Evolutionary conservation across 306 rosid species (phyloP), one percentile per base, ranked within the genome.

Genomic region (Dryas alaskensis): DNA sequence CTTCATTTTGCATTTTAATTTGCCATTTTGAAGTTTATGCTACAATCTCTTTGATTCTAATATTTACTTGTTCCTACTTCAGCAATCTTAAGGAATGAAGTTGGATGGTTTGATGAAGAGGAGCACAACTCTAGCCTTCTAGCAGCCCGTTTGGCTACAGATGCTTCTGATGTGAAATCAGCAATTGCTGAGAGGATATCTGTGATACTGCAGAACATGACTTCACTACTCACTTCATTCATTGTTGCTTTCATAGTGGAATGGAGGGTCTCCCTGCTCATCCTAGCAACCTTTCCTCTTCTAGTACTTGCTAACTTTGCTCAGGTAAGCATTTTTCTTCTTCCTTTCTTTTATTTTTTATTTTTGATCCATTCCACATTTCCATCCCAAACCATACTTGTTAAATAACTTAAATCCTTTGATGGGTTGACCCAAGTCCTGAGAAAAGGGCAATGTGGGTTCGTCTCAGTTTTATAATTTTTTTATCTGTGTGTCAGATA

Each of bases 41-140:
- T 31, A 31, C 2, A 31, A 31, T 31, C 2, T 31, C 37, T 31
- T 19, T 63, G 31, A n/a, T 49, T 49, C 49, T 59, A 12, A 75
- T 72, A 12, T 9, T 67, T 62, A 71, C 67, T 50, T 25, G 7
- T 46, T 66, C 40, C 14, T 31, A 31, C 2, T 62, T 25, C 66
- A 92, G 99, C 97, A 17, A 92, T 92, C 14, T 77, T 94, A 75
- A 94, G 95, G 84, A 92, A 94, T 78, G 99, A 94, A 88, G 99
- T 94, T 39, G 99, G 99, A 76, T 94, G 99, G 99, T 94, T 80
- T 79, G 99, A 94, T 65, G 97, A 94, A 84, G 99, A 92, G 75
- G 99, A 94, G 82, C 92, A 94, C 87, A 94, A 94, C 84, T 94
- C 99, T 8, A 92, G 97, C 83, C 87, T 94, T 8, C 83, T 94